Evolutionary conservation across 2,329 filamentous ascomycete species (phyloP).

Genomic region (Aspergillus sp.): DNA sequence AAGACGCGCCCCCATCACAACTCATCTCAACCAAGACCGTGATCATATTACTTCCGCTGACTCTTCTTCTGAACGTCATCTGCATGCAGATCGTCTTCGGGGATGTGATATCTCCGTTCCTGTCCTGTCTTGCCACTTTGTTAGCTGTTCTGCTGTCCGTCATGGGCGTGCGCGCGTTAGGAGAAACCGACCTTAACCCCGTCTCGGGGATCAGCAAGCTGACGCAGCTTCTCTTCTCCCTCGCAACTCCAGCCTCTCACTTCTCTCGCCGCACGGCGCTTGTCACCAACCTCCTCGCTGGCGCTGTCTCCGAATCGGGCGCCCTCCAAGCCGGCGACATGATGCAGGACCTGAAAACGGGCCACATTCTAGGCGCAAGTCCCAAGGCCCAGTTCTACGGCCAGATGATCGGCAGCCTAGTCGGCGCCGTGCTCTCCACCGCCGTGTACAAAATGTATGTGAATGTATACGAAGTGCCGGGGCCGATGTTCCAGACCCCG

Average conservation of each 20-base stretch:
- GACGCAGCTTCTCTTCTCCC: constrained; percentile 89
- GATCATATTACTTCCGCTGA: constrained; percentile 69
- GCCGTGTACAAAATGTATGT: constrained; percentile 89
- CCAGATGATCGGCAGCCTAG: constrained; percentile 84
- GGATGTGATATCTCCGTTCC: constrained; percentile 71
- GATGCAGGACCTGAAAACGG: constrained; percentile 96
- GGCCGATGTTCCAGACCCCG: constrained; percentile 86
- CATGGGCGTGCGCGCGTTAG: constrained; percentile 64
- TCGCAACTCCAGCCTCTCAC: constrained; percentile 77
- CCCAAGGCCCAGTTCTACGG: constrained; percentile 97
- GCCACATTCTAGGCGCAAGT: constrained; percentile 85
- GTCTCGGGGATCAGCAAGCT: constrained; percentile 96
- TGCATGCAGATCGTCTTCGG: constrained; percentile 84
- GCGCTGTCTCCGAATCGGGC: constrained; percentile 79
- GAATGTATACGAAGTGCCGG: constrained; percentile 82
- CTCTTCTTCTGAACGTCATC: constrained; percentile 73
- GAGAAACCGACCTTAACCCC: constrained; percentile 90
- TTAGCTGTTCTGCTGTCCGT: constrained; percentile 70
- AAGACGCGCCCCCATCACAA: constrained; percentile 81
- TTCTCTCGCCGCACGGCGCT: constrained; percentile 76
- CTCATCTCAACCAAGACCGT: constrained; percentile 72
- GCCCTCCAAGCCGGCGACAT: constrained; percentile 94
- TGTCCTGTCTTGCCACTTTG: constrained; percentile 74
- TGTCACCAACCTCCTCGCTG: constrained; percentile 92
- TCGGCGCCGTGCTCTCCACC: constrained; percentile 81